These are phyloP conservation scores for Russula abietina DNA, from an alignment of 768 basidiomycete genomes.

Conservation along the genomic window DNA sequence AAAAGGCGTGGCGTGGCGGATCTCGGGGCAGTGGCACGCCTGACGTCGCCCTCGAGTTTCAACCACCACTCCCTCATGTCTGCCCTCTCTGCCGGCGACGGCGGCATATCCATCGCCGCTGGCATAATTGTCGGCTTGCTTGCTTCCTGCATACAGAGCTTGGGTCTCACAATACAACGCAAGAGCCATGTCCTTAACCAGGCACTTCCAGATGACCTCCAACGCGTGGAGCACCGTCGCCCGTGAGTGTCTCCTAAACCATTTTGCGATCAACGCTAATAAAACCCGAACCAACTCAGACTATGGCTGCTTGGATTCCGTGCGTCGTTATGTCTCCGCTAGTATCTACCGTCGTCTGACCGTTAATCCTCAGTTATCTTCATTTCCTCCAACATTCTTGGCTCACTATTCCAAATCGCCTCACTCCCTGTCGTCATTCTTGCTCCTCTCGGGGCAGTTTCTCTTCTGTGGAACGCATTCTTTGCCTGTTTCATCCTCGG, in stretches of 20 bases:
- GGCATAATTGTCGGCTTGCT: conserved; percentile 59
- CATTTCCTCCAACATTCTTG: conserved; percentile 81
- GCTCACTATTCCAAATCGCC: conserved; percentile 87
- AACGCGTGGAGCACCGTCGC: conserved; percentile 66
- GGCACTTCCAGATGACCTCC: conserved; percentile 53
- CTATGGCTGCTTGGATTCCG: conserved; percentile 84
- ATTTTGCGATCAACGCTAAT: neutral
- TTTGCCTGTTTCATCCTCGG: conserved; percentile 81
- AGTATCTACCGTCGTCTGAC: neutral
- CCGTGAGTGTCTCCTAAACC: conserved; percentile 48
- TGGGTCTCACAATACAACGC: conserved; percentile 88
- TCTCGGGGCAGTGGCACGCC: neutral
- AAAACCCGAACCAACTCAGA: conserved; percentile 34
- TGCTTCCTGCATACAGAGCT: conserved; percentile 82
- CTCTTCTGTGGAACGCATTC: conserved; percentile 90
- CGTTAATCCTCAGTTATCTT: conserved; percentile 47
- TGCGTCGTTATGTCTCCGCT: conserved; percentile 28
- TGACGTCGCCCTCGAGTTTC: neutral
- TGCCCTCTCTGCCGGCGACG: conserved; percentile 24
- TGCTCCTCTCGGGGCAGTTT: conserved; percentile 88
- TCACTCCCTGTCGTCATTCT: conserved; percentile 92
- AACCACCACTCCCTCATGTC: conserved; percentile 23
- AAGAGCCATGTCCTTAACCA: conserved; percentile 89
- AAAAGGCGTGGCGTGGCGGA: neutral
- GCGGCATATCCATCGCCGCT: conserved; percentile 37